phyloP scores from a whole-genome alignment of 2,329 filamentous ascomycete genomes.

The Talaromyces sp. region DNA sequence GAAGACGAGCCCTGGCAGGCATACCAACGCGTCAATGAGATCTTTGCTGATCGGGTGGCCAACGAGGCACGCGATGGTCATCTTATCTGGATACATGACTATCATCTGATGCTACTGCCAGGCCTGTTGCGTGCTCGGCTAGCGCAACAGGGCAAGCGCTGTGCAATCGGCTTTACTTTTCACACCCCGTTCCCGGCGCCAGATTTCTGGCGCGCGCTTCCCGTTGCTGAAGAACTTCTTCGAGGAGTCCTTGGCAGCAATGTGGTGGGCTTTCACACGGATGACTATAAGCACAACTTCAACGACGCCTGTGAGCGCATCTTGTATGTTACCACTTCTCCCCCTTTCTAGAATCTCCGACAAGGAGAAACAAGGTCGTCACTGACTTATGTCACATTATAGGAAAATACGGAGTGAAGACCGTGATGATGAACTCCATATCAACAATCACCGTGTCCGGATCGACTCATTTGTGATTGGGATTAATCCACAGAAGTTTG shows the following conservation, averaged over 20 bases:
- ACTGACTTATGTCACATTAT: background rate
- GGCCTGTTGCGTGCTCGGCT: slow-evolving; percentile 76
- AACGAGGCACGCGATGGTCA: slow-evolving; percentile 79
- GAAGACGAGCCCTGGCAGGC: slow-evolving; percentile 84
- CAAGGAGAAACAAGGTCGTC: too few species aligned
- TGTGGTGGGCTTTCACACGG: slow-evolving; percentile 93
- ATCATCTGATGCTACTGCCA: slow-evolving; percentile 89
- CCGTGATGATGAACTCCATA: too few species aligned
- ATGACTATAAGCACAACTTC: slow-evolving; percentile 90
- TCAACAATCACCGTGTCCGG: too few species aligned
- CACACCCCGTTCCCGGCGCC: slow-evolving; percentile 91
- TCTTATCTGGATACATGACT: slow-evolving; percentile 93
- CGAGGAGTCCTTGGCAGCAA: slow-evolving; percentile 81
- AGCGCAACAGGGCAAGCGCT: slow-evolving; percentile 63
- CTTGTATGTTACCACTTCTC: slow-evolving; percentile 47
- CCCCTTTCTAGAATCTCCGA: background rate
- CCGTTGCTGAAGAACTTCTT: slow-evolving; percentile 77
- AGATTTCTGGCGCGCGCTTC: slow-evolving; percentile 87
- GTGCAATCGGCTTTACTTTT: slow-evolving; percentile 92
- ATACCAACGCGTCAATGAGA: slow-evolving; percentile 80
- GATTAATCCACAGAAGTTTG: slow-evolving; percentile 91
- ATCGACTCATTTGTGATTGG: slow-evolving; percentile 79
- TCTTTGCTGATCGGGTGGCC: slow-evolving; percentile 79
- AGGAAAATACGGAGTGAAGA: too few species aligned
- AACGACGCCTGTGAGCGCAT: slow-evolving; percentile 83